phyloP scores from a whole-genome alignment of 768 basidiomycete species.

The Tephrocybe rancida region DNA sequence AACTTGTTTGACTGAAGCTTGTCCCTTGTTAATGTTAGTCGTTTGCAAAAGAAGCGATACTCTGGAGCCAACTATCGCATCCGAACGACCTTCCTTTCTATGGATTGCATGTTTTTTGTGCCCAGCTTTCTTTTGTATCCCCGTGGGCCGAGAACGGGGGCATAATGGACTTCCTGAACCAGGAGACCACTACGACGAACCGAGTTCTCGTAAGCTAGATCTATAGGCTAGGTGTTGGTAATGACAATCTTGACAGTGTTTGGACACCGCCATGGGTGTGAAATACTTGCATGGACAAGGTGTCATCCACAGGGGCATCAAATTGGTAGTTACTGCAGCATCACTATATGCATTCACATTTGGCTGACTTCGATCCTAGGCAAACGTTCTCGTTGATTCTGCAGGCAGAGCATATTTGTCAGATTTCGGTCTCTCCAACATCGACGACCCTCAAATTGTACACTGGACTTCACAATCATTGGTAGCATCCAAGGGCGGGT shows the following conservation, averaged over 20 bases:
- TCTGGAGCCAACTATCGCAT: constrained; percentile 30
- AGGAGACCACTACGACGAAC: constrained; percentile 13
- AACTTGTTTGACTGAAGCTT: neutral
- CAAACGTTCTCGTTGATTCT: constrained; percentile 24
- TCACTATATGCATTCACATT: neutral
- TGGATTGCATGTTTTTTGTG: constrained; percentile 22
- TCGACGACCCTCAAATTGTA: constrained; percentile 19
- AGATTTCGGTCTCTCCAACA: constrained; percentile 26
- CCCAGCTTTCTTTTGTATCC: constrained; percentile 31
- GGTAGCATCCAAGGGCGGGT: constrained; percentile 13
- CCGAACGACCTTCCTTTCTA: constrained; percentile 30
- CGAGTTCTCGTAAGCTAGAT: constrained; percentile 9
- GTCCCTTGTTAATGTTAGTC: no score
- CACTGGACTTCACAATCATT: constrained; percentile 10
- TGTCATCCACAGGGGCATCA: constrained; percentile 30
- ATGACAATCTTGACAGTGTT: neutral
- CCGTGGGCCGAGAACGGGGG: constrained; percentile 22
- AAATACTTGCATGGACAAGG: constrained; percentile 22
- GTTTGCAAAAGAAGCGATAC: constrained; percentile 6
- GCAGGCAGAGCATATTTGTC: constrained; percentile 23
- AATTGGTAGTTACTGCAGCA: constrained; percentile 19
- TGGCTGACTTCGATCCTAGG: constrained; percentile 8
- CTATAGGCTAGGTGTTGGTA: neutral
- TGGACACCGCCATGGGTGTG: constrained; percentile 25
- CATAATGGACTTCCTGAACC: constrained; percentile 27